These are phyloP conservation scores for Trichoderma sp. DNA, from an alignment of 2,329 filamentous ascomycete genomes.

Conservation along the genomic window DNA sequence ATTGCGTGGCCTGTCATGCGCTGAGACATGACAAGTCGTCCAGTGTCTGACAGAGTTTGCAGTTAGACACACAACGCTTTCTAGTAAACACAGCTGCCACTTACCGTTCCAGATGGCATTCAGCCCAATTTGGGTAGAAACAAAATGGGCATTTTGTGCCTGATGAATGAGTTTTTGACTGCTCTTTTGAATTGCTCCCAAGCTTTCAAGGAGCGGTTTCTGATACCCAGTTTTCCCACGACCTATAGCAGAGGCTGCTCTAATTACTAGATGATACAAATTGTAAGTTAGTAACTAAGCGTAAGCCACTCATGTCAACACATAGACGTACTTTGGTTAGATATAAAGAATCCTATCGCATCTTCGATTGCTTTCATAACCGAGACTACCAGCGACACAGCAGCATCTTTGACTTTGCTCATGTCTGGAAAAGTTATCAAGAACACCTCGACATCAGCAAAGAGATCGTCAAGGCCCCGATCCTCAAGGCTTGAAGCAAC, in stretches of 20 bases:
- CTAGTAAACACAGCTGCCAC: neutral
- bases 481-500: neutral
- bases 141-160: conserved; percentile 3
- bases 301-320: neutral
- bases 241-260: neutral
- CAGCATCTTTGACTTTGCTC: neutral
- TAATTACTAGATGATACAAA: neutral
- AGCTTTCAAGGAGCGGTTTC: neutral
- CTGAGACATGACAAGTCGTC: neutral
- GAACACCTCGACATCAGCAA: conserved; percentile 11
- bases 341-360: conserved; percentile 15
- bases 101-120: neutral
- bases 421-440: conserved; percentile 13
- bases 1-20: neutral
- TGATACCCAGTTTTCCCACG: conserved; percentile 9
- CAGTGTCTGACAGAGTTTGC: neutral
- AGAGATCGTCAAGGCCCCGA: neutral
- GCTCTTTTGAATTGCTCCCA: neutral
- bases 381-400: neutral
- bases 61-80: neutral
- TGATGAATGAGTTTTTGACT: conserved; percentile 14
- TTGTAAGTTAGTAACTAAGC: neutral
- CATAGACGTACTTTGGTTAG: neutral
- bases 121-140: conserved; percentile 2
- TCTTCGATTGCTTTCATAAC: conserved; percentile 13